Conservation (phyloP, 2,329 filamentous ascomycete species). For the Chaetothyriales sp. region DNA sequence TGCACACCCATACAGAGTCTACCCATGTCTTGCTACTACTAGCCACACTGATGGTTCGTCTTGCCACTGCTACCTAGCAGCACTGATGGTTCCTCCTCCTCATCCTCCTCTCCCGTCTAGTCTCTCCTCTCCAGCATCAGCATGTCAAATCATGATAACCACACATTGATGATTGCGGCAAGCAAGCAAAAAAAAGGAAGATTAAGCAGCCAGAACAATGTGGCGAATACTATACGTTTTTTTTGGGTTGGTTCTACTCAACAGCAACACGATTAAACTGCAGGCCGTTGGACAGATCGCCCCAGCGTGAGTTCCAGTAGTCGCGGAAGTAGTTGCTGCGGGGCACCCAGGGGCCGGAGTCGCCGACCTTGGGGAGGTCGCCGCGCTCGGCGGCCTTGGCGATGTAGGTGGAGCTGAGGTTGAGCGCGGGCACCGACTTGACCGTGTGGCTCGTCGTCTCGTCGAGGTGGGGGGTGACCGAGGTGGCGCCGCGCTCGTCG, state of each 20-base stretch:
- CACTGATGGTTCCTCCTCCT: too few species aligned
- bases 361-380: constrained; percentile 25
- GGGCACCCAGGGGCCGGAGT: constrained; percentile 28
- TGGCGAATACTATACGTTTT: too few species aligned
- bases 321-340: constrained; percentile 28
- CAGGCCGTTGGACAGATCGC: constrained; percentile 14
- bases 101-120: too few species aligned
- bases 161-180: too few species aligned
- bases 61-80: too few species aligned
- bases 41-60: too few species aligned
- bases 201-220: too few species aligned
- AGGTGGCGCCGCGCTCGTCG: constrained; percentile 8
- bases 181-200: too few species aligned
- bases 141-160: too few species aligned
- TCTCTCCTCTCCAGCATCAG: too few species aligned
- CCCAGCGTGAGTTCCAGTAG: constrained; percentile 26
- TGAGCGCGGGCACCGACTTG: constrained; percentile 20
- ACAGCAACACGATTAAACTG: constrained; percentile 9
- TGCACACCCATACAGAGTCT: too few species aligned
- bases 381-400: constrained; percentile 20
- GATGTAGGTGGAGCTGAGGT: constrained; percentile 30
- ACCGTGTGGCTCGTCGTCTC: constrained; percentile 4
- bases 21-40: too few species aligned
- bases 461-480: constrained; percentile 8
- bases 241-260: not conserved